phyloP scores from a whole-genome alignment of 1,139 yeast genomes.

The Saccharomyces hybrid region DNA sequence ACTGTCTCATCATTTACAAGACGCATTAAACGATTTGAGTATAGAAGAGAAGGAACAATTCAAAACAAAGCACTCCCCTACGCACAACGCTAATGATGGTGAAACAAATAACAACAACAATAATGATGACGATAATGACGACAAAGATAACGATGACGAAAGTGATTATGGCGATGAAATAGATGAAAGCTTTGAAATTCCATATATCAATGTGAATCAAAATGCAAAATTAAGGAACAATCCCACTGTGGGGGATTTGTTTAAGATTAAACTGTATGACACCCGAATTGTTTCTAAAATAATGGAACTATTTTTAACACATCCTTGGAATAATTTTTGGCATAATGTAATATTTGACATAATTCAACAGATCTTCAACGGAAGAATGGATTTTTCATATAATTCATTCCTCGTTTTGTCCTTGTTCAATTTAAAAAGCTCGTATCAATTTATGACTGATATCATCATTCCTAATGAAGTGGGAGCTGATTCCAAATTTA shows the following conservation, averaged over 20 bases:
- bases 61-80: background rate
- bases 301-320: constrained; percentile 74
- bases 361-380: constrained; percentile 91
- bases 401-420: constrained; percentile 63
- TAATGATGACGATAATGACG: constrained; percentile 16
- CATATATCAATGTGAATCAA: constrained; percentile 52
- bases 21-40: constrained; percentile 34
- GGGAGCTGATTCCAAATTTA: background rate
- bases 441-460: constrained; percentile 19
- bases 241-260: constrained; percentile 84
- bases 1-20: constrained; percentile 28
- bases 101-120: constrained; percentile 6
- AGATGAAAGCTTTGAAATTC: constrained; percentile 38
- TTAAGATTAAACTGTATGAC: constrained; percentile 81
- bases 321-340: constrained; percentile 96
- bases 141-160: constrained; percentile 11
- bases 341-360: constrained; percentile 97
- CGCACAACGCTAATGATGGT: constrained; percentile 1
- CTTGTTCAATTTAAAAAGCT: constrained; percentile 25
- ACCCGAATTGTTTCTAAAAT: constrained; percentile 72
- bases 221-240: constrained; percentile 48
- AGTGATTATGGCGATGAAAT: constrained; percentile 23
- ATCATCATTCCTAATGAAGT: background rate
- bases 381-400: constrained; percentile 88
- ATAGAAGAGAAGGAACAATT: constrained; percentile 15